Base-by-base conservation (phyloP, 2,329 filamentous ascomycete species). In the Penicillium sp. region DNA sequence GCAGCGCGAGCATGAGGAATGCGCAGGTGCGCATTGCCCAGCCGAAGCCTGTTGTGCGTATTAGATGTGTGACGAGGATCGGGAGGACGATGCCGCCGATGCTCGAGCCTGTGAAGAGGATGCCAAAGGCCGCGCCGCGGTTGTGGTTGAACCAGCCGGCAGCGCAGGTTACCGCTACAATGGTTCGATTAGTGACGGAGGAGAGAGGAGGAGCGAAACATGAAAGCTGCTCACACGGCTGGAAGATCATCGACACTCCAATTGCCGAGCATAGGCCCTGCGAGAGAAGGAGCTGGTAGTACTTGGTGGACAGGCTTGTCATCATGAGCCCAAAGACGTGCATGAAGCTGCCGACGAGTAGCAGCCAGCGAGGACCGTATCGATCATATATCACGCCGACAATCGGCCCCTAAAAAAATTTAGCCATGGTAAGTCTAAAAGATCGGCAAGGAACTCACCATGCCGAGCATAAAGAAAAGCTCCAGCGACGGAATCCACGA, bases 381-480 rank as follows among this genome's bases (percentile, higher is more conserved):
- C 79, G 84, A 68, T 91, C 90, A 66, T 84, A 90, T 0, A 89
- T 51, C 46, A 84, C 85, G 1, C 89, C 89, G n/a, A 88, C 82
- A 7, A 91, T 68, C 0, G 87, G 86, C 0, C 58, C 61, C 55
- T 64, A 35, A 5, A 1, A 21, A 21, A 21, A 21, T 21, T 19
- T 4, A 19, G 11, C 7, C 31, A 6, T 7, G 11, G 35, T 35
- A 9, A n/a, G 11, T n/a, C 21, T 9, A 50, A n/a, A n/a, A 11
- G 26, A 29, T 23, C 17, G 17, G 17, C 9, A n/a, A 8, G 19
- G 4, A 17, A 29, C 23, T 2, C 56, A 63, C 64, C 31, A 62
- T 46, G 47, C 30, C 58, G 44, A 65, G 46, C 63, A 67, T 57
- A 44, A 67, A 60, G 54, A 64, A 65, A 15, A 62, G 44, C 47